Conservation (phyloP, 257 asterid genomes). For the Petrea volubilis region DNA sequence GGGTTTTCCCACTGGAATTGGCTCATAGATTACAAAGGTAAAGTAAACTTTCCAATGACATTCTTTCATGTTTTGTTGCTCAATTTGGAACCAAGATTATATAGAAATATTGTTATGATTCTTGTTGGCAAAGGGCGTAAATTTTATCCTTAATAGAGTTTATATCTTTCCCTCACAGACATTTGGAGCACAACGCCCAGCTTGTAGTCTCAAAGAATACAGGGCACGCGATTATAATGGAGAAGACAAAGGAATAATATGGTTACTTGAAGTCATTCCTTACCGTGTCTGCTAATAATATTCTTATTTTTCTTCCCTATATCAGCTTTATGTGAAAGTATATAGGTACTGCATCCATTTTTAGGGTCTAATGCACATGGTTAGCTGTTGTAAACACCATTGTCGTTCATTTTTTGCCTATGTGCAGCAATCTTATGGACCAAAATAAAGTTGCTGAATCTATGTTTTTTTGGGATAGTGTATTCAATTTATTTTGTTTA, state of each 20-base stretch:
- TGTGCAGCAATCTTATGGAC: too few relatives aligned
- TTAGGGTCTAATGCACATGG: background rate
- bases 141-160: background rate
- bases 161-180: constrained; percentile 39
- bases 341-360: background rate
- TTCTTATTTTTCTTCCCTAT: background rate
- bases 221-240: constrained; percentile 80
- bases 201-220: constrained; percentile 65
- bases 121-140: background rate
- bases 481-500: too few relatives aligned
- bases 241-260: constrained; percentile 67
- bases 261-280: constrained; percentile 62
- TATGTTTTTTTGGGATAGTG: too few relatives aligned
- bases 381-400: background rate
- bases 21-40: constrained; percentile 72
- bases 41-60: background rate
- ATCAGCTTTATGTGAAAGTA: background rate
- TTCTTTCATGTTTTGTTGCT: background rate
- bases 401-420: too few relatives aligned
- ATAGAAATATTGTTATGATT: too few relatives aligned
- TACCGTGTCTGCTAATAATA: constrained; percentile 22
- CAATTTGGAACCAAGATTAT: too few relatives aligned
- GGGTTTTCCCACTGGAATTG: constrained; percentile 73
- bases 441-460: too few relatives aligned
- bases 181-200: constrained; percentile 60